Percentiles rank a stretch among this genome's conserved stretches.
These are phyloP conservation scores for Fusarium sp. DNA, from an alignment of 2,329 filamentous ascomycete species.

Conservation along the genomic window DNA sequence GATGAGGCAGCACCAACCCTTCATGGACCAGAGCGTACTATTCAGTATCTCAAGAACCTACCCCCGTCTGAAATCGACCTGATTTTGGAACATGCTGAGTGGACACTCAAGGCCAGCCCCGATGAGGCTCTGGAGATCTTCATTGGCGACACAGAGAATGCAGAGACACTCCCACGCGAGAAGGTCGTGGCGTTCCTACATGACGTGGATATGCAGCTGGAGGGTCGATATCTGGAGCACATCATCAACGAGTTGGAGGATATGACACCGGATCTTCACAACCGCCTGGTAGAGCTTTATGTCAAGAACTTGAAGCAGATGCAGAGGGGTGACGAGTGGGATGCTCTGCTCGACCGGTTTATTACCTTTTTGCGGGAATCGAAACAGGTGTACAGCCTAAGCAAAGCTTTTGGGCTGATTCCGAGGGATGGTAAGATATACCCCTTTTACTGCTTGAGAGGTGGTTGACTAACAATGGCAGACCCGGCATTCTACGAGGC, in stretches of 20 bases:
- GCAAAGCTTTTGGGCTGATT: conserved; percentile 77
- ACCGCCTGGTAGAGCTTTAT: conserved; percentile 75
- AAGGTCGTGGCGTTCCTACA: conserved; percentile 77
- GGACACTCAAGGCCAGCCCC: conserved; percentile 78
- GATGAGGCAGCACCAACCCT: conserved; percentile 64
- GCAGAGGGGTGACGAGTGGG: conserved; percentile 58
- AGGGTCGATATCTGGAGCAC: conserved; percentile 87
- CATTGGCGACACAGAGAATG: conserved; percentile 90
- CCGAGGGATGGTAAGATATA: conserved; percentile 73
- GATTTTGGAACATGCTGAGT: conserved; percentile 88
- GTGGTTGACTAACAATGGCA: conserved; percentile 47
- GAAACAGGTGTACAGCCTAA: conserved; percentile 76
- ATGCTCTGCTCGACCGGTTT: conserved; percentile 69
- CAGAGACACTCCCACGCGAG: conserved; percentile 83
- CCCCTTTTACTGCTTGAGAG: not conserved
- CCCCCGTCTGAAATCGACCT: conserved; percentile 88
- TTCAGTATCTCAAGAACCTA: conserved; percentile 88
- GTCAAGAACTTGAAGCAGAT: conserved; percentile 64
- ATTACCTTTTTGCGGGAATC: conserved; percentile 78
- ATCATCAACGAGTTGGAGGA: conserved; percentile 88
- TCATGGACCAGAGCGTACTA: conserved; percentile 81
- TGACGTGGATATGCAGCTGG: conserved; percentile 72
- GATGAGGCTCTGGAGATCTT: conserved; percentile 91
- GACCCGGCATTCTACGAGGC: conserved; percentile 88
- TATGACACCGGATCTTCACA: conserved; percentile 83